Percentiles rank a stretch among this genome's conserved stretches.
Conservation (phyloP, 192 early-diverging fungal species). For the Spizellomyces punctatus region DNA sequence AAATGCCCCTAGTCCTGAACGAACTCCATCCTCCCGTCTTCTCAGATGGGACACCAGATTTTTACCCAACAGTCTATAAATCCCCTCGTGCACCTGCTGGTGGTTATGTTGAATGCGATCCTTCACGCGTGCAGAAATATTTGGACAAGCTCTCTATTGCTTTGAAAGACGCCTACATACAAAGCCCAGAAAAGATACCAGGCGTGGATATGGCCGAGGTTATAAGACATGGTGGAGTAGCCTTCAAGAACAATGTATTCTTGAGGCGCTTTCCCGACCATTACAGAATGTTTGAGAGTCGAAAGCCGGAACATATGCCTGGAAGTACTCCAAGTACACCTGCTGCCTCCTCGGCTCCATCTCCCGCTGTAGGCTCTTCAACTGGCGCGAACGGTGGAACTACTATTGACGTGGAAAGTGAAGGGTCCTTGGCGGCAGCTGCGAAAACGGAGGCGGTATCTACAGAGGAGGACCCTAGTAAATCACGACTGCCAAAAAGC, state of each 20-base stretch:
- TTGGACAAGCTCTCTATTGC: slow-evolving; percentile 12
- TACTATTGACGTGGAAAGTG: neutral
- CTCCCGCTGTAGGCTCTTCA: neutral
- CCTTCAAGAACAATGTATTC: slow-evolving; percentile 3
- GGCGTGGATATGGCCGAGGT: slow-evolving; percentile 9
- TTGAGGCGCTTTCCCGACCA: slow-evolving; percentile 4
- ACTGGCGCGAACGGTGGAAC: neutral
- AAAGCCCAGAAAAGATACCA: slow-evolving; percentile 17
- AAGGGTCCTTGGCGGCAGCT: neutral
- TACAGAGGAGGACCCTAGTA: no score
- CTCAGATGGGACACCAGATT: slow-evolving; percentile 23
- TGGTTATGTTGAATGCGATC: slow-evolving; percentile 27
- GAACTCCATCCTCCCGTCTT: slow-evolving; percentile 14
- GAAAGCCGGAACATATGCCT: slow-evolving; percentile 2
- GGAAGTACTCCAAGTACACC: no score
- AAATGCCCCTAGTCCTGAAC: slow-evolving; percentile 23
- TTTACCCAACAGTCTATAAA: slow-evolving; percentile 25
- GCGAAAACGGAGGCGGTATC: no score
- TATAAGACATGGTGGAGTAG: slow-evolving; percentile 4
- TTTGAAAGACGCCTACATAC: slow-evolving; percentile 20
- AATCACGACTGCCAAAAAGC: no score
- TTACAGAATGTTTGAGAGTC: slow-evolving; percentile 30
- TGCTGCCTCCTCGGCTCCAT: neutral
- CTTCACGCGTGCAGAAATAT: slow-evolving; percentile 23
- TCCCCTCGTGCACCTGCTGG: slow-evolving; percentile 22